Percentiles rank a stretch among this genome's conserved stretches.
Conservation (phyloP, 257 asterid genomes). For the Solanum okadae region DNA sequence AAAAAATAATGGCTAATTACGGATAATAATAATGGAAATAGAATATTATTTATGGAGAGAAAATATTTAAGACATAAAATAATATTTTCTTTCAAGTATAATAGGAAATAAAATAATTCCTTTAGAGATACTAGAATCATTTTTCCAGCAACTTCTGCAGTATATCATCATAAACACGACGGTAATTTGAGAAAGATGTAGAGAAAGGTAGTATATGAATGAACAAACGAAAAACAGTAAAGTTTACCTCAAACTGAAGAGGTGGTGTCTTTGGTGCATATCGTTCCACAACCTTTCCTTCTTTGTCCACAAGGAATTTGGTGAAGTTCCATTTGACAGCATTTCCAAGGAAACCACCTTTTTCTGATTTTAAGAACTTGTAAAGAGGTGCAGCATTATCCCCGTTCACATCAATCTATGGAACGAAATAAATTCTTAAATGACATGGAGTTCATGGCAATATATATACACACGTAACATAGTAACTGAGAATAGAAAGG, state of each 20-base stretch:
- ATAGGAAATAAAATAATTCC: too few relatives aligned
- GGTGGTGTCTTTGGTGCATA: conserved; percentile 70
- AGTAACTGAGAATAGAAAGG: neutral
- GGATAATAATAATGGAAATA: too few relatives aligned
- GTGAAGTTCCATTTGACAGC: conserved; percentile 90
- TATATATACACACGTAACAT: neutral
- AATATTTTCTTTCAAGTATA: too few relatives aligned
- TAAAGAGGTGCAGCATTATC: conserved; percentile 60
- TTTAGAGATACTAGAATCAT: too few relatives aligned
- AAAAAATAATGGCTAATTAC: too few relatives aligned
- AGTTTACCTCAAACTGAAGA: conserved; percentile 57
- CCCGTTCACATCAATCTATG: conserved; percentile 75
- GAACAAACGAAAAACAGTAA: neutral
- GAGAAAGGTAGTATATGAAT: neutral
- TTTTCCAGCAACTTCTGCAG: neutral
- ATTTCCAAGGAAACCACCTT: conserved; percentile 47
- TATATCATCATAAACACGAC: neutral
- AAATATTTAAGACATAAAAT: too few relatives aligned
- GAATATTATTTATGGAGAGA: too few relatives aligned
- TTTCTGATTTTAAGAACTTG: conserved; percentile 69
- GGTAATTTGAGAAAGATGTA: neutral
- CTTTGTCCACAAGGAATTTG: conserved; percentile 64
- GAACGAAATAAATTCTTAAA: neutral
- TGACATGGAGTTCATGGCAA: neutral
- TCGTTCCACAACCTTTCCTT: conserved; percentile 68